Base-by-base conservation (phyloP, 371 early-diverging fungal species). In the Vittaforma corneae region DNA sequence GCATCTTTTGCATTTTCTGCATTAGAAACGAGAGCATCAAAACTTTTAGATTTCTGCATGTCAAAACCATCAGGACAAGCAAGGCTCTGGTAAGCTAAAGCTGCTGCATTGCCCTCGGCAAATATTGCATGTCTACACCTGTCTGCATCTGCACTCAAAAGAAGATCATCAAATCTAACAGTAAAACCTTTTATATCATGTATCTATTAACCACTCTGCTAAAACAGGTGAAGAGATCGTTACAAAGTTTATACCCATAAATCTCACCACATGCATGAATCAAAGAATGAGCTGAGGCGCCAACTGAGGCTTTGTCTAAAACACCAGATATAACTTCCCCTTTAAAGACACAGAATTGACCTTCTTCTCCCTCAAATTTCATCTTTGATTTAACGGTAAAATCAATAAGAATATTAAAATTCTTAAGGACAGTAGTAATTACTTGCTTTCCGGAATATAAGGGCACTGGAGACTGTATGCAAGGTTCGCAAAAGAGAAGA, bases 361-460 rank as follows among this genome's bases (percentile, higher is more conserved):
- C 93, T 93, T 34, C 55, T 32, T 62, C 38, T n/a, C 16, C 9
- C 11, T 42, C 30, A 24, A n/a, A 59, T 5, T 85, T 85, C 47
- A 83, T 77, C 2, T 91, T 90, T 74, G 92, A 77, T 78, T 92
- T 92, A 66, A 83, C 74, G 37, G 89, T 77, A 29, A 94, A 76
- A 4, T 89, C 89, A 2, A 92, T 85, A 45, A 89, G 85, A 11
- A 77, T 32, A 18, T 61, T 50, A 4, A 72, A 46, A 42, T 67
- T 70, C 22, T 52, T 53, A 40, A 75, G 52, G 22, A 76, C 48
- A 14, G 55, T 46, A 26, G 74, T 62, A 35, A 77, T 44, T 34
- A 93, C 84, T 81, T 99, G 96, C 81, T 94, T 94, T 56, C 99
- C 99, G 1, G 93, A 90, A 92, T 93, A 99, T 35, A 88, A 68